Conservation (phyloP, 208 protist genomes). For the Balamuthia mandrillaris region DNA sequence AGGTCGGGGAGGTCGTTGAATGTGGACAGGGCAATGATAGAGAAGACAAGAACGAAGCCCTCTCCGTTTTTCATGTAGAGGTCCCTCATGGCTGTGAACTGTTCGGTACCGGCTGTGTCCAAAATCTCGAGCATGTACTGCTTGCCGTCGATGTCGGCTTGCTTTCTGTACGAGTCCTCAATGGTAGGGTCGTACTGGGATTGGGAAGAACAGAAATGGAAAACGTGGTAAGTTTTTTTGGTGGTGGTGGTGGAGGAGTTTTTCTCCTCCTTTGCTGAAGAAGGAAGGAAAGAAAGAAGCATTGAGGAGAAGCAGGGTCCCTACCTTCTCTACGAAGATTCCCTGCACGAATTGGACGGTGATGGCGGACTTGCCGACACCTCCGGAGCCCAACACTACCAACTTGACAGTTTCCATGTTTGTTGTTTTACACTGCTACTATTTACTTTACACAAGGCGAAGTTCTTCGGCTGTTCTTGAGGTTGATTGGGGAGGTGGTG, state of each 20-base stretch:
- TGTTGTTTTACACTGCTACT: too few species aligned
- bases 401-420: conserved; percentile 34
- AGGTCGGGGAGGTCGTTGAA: conserved; percentile 36
- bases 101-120: conserved; percentile 23
- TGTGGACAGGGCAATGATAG: conserved; percentile 22
- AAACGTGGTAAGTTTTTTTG: too few species aligned
- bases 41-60: conserved; percentile 29
- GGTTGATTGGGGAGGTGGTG: too few species aligned
- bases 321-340: conserved; percentile 15
- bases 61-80: conserved; percentile 30
- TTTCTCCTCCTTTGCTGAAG: too few species aligned
- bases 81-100: conserved; percentile 37
- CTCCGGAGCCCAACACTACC: background rate
- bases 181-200: conserved; percentile 58
- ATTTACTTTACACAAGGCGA: too few species aligned
- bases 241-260: too few species aligned
- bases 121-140: conserved; percentile 33
- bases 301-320: too few species aligned
- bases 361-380: background rate
- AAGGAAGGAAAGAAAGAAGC: too few species aligned
- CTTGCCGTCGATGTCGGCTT: conserved; percentile 42
- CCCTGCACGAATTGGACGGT: conserved; percentile 15
- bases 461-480: too few species aligned
- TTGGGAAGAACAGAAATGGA: too few species aligned
- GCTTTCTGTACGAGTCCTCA: conserved; percentile 53